Evolutionary conservation across 495 filamentous ascomycete species (phyloP).

Genomic region (Penicillium cataractarum): DNA sequence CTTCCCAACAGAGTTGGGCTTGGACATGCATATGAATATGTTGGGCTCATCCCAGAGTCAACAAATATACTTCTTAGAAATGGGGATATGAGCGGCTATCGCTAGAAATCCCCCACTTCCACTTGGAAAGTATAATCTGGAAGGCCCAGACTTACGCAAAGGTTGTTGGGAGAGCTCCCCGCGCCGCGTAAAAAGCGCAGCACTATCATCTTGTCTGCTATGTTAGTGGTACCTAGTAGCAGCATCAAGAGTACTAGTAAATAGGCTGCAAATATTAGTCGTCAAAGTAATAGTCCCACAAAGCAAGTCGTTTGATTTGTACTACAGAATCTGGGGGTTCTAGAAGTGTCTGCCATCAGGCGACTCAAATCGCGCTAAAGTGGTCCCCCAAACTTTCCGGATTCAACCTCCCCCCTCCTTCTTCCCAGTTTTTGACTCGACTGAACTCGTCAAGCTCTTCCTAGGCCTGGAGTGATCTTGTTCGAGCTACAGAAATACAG

Average conservation of each 20-base stretch:
- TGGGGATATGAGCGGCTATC: not conserved
- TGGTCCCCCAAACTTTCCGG: slow-evolving; percentile 18
- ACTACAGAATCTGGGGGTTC: slow-evolving; percentile 10
- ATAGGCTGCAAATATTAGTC: not conserved
- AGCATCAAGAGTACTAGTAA: not conserved
- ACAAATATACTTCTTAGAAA: not conserved
- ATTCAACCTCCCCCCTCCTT: slow-evolving; percentile 10
- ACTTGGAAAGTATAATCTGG: not conserved
- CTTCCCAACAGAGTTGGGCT: slow-evolving; percentile 1
- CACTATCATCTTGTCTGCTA: not conserved
- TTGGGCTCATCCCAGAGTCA: not conserved
- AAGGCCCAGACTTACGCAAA: not conserved
- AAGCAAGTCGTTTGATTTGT: not conserved
- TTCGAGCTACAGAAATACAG: not conserved
- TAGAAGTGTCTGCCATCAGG: slow-evolving; percentile 29
- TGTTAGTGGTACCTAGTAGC: not conserved
- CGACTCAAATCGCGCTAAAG: slow-evolving; percentile 26
- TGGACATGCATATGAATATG: not conserved
- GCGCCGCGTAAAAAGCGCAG: not conserved
- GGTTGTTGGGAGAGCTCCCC: slow-evolving; percentile 7
- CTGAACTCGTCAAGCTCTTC: not conserved
- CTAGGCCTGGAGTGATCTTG: not conserved
- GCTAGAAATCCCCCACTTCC: not conserved
- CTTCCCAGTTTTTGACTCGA: not conserved
- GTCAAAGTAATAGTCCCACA: not conserved